Evolutionary conservation across 1,284 basidiomycete species (phyloP), one percentile per base, ranked within the genome.

Genomic region (Hypsizygus ulmarius): DNA sequence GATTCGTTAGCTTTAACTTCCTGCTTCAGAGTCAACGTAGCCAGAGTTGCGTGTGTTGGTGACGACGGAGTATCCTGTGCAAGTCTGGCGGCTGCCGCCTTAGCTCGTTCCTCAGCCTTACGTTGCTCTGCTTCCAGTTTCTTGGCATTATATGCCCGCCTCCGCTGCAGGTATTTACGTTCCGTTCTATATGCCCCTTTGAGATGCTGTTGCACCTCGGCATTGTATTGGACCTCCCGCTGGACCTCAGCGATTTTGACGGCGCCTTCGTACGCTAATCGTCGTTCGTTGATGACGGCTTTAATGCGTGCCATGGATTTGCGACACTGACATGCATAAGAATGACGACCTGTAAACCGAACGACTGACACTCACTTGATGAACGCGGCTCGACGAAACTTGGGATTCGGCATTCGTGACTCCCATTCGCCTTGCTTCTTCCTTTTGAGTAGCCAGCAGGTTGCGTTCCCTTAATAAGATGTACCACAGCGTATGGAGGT

Each of bases 251-350:
- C 67, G 12, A 84, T 70, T 54, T 72, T 62, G 27, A 78, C 54
- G 4, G 84, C 77, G 55, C 82, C 76, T 70, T 90, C 69, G 71
- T 94, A 88, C 5, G 91, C 93, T 11, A 93, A 67, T 35, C 93
- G 81, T 37, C 96, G 85, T 65, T 99, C 96, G 63, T 94, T 94
- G 46, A 98, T 73, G 11, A 98, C 86, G 55, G 83, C 85, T 68
- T 99, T 99, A 69, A 98, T 94, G 36, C 93, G 84, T 15, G 93
- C 93, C 93, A 97, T 97, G n/a, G 91, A 87, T 72, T 95, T 97
- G 40, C 90, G 87, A 64, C 87, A 88, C 95, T 97, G 61, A 27
- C 9, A 3, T 38, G 45, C 12, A 45, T 44, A 33, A 50, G 44
- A 16, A n/a, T 18, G 41, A 27, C 27, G 15, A 47, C 50, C 3